Conservation (phyloP, 495 filamentous ascomycete genomes). For the Pyronema omphalodes region DNA sequence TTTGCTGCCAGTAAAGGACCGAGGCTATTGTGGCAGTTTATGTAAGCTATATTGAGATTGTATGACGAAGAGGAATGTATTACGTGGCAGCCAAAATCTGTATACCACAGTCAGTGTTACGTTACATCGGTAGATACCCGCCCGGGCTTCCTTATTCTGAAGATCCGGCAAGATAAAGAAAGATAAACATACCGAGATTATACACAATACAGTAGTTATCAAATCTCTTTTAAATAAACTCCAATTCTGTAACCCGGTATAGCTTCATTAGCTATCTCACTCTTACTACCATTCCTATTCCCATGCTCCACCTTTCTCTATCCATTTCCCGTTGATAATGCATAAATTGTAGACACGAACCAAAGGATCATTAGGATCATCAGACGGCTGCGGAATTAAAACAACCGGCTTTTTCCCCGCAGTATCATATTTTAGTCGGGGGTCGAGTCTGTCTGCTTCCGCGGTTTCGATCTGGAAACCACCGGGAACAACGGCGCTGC, state of each 20-base stretch:
- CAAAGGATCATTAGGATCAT: conserved; percentile 64
- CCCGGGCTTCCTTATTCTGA: too few species aligned
- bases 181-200: conserved; percentile 40
- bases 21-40: conserved; percentile 24
- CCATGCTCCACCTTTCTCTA: neutral
- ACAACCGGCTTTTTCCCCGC: conserved; percentile 49
- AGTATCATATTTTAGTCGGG: conserved; percentile 51
- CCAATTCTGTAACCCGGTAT: conserved; percentile 50
- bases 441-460: conserved; percentile 11
- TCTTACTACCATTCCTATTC: conserved; percentile 9
- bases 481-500: conserved; percentile 48
- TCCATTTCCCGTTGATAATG: neutral
- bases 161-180: neutral
- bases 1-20: conserved; percentile 77
- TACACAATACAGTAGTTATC: conserved; percentile 57
- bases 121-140: neutral
- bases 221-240: conserved; percentile 70
- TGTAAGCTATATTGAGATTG: neutral
- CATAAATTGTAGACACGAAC: conserved; percentile 28
- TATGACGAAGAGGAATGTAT: neutral
- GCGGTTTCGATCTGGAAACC: conserved; percentile 28
- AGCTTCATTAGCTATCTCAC: too few species aligned
- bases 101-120: neutral
- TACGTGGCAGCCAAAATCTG: conserved; percentile 22
- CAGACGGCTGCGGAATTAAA: conserved; percentile 60